Evolutionary conservation across 352 stramenopile genomes (phyloP), one percentile per base, ranked within the genome.

Genomic region (Phytophthora aleatoria): DNA sequence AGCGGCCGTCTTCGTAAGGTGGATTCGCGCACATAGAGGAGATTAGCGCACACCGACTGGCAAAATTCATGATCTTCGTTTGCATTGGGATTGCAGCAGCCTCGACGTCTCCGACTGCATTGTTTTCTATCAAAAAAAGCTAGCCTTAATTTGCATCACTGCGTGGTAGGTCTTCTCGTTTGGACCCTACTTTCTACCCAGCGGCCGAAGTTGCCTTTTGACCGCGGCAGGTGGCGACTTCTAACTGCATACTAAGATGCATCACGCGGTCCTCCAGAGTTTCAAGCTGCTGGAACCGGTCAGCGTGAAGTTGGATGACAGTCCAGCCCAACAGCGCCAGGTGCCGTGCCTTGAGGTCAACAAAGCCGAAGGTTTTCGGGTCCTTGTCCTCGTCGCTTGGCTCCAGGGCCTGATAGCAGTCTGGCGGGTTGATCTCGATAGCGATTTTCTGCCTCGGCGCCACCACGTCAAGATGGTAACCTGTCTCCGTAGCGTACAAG

Each of bases 221-320:
- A 31, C 56, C 44, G 9, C 58, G 67, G 30, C 74, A 77, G 42
- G 68, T 85, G 16, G 81, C 84, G 15, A 92, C 79, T 61, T 92
- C 84, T 56, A 92, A 73, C 41, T 89, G 50, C 72, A 87, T 87
- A 35, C 78, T 89, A 50, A 92, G 55, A 56, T 90, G 76, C 58
- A 83, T 70, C 31, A 76, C 68, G 24, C 84, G 78, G 35, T 85
- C 72, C 13, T 89, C 76, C 11, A 77, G 50, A 20, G 66, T 79
- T 10, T 63, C 48, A 4, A 91, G 68, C n/a, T 82, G 45, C 63
- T 81, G 63, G 49, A 90, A 91, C 35, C 69, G 69, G 48, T 86
- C 72, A 2, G 71, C 72, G 15, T 80, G 77, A 12, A 92, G 52
- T 49, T 91, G 73, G 50, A 92, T 87, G 39, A 91, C 73, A 27